Conservation (phyloP, 1,139 yeast species). For the Candida smagusa region DNA sequence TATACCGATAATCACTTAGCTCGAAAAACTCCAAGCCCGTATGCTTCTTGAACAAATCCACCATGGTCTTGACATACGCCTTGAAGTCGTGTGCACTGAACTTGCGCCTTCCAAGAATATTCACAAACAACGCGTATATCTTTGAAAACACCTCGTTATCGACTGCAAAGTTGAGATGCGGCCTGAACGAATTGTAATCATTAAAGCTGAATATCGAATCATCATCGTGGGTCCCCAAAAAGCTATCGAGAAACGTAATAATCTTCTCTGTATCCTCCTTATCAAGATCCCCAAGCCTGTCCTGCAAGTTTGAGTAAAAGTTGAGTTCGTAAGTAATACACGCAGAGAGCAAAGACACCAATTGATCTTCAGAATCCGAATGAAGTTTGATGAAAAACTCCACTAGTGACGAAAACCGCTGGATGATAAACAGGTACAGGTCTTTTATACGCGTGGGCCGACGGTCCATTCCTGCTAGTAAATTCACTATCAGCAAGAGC, state of each 20-base stretch:
- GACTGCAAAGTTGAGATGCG: constrained; percentile 6
- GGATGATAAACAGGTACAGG: constrained; percentile 17
- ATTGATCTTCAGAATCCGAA: constrained; percentile 17
- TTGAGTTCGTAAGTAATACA: constrained; percentile 21
- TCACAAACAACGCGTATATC: constrained; percentile 24
- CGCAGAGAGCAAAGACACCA: constrained; percentile 18
- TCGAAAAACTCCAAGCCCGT: constrained; percentile 23
- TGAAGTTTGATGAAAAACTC: constrained; percentile 20
- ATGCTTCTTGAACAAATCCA: constrained; percentile 23
- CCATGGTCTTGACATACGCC: constrained; percentile 20
- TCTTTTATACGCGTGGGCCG: constrained; percentile 20
- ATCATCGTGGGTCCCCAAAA: constrained; percentile 10
- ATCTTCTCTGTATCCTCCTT: constrained; percentile 25
- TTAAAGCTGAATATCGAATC: constrained; percentile 23
- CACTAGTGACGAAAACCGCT: constrained; percentile 19
- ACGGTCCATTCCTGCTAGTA: constrained; percentile 13
- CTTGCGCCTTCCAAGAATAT: constrained; percentile 17
- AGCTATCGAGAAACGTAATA: constrained; percentile 20
- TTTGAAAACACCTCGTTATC: constrained; percentile 14
- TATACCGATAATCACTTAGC: constrained; percentile 14
- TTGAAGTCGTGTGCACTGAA: constrained; percentile 10
- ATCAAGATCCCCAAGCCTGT: constrained; percentile 14
- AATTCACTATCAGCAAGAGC: constrained; percentile 9
- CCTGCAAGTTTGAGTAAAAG: constrained; percentile 17
- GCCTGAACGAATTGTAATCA: constrained; percentile 2